Percentiles rank a stretch among this genome's conserved stretches.
Conservation (phyloP, 805 yeast genomes). For the Zygosaccharomyces lentus region DNA sequence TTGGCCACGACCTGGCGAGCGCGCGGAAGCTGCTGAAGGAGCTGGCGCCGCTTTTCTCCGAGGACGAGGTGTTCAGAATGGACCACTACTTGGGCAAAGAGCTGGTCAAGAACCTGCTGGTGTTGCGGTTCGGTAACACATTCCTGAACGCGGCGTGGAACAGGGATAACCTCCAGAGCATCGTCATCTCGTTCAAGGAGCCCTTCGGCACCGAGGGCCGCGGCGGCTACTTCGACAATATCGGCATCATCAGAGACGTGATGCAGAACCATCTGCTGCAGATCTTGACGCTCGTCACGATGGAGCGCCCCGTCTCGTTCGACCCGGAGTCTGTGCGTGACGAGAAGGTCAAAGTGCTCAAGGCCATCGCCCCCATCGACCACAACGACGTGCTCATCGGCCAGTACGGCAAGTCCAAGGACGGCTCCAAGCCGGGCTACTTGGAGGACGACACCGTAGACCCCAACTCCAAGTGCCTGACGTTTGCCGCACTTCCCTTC, state of each 20-base stretch:
- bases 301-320: slow-evolving; percentile 93
- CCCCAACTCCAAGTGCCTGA: slow-evolving; percentile 77
- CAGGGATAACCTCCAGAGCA: slow-evolving; percentile 66
- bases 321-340: slow-evolving; percentile 93
- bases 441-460: slow-evolving; percentile 88
- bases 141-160: slow-evolving; percentile 88
- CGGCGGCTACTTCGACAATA: slow-evolving; percentile 94
- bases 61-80: slow-evolving; percentile 89
- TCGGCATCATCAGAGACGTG: slow-evolving; percentile 95
- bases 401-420: slow-evolving; percentile 79
- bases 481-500: slow-evolving; percentile 82
- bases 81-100: slow-evolving; percentile 98
- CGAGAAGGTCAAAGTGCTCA: slow-evolving; percentile 90
- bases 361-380: slow-evolving; percentile 69
- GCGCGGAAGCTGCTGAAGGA: slow-evolving; percentile 71
- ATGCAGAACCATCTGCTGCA: slow-evolving; percentile 97
- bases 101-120: slow-evolving; percentile 90
- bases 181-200: slow-evolving; percentile 92
- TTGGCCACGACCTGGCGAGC: slow-evolving; percentile 84
- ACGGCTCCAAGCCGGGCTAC: slow-evolving; percentile 87
- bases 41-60: slow-evolving; percentile 81
- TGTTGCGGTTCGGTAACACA: slow-evolving; percentile 86
- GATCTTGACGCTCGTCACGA: slow-evolving; percentile 82
- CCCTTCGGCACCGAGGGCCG: slow-evolving; percentile 99
- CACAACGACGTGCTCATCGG: slow-evolving; percentile 70